Evolutionary conservation across 441 rosid species (phyloP).

Genomic region (Manihot esculenta): DNA sequence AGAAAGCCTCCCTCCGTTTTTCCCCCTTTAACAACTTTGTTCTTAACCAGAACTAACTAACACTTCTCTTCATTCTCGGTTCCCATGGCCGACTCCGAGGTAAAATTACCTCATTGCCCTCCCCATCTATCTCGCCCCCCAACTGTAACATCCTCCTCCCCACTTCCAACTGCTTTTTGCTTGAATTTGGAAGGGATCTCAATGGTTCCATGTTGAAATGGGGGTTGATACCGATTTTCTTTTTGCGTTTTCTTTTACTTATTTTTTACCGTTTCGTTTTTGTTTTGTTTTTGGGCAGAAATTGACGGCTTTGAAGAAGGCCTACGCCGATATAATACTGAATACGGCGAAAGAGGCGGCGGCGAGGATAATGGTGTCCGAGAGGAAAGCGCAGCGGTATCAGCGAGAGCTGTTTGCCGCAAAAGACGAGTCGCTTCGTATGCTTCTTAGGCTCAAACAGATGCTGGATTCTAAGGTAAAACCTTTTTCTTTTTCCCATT

Average conservation of each 20-base stretch:
- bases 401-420: constrained; percentile 69
- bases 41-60: constrained; percentile 29
- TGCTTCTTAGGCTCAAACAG: constrained; percentile 79
- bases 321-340: constrained; percentile 86
- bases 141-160: background rate
- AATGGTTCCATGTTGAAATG: background rate
- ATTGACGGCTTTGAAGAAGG: constrained; percentile 87
- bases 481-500: constrained; percentile 11
- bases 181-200: background rate
- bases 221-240: background rate
- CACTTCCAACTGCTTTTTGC: constrained; percentile 4
- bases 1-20: constrained; percentile 31
- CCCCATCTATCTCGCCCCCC: background rate
- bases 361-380: constrained; percentile 82
- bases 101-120: constrained; percentile 34
- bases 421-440: constrained; percentile 73
- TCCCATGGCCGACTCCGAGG: constrained; percentile 72
- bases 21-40: constrained; percentile 40
- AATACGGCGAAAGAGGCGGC: constrained; percentile 94
- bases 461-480: constrained; percentile 82
- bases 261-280: constrained; percentile 16
- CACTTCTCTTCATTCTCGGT: constrained; percentile 31
- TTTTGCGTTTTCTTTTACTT: background rate
- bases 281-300: constrained; percentile 44
- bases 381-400: constrained; percentile 67